Evolutionary conservation across 768 basidiomycete genomes (phyloP).

Genomic region (Glaciozyma martinii): DNA sequence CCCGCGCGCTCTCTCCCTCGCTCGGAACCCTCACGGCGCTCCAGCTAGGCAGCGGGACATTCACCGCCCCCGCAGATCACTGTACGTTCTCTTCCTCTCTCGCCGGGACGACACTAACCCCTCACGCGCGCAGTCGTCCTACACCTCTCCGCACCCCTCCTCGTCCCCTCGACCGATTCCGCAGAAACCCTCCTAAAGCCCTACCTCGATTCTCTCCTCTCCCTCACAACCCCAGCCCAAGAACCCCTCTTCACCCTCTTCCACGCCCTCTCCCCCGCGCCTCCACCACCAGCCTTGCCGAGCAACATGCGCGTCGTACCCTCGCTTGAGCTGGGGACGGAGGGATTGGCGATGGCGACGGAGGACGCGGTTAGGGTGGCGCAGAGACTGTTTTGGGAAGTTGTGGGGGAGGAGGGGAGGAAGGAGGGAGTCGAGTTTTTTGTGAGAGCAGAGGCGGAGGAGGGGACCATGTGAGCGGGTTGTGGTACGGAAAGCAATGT

Average conservation of each 20-base stretch:
- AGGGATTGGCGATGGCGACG: neutral
- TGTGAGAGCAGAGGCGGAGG: neutral
- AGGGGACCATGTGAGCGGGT: neutral
- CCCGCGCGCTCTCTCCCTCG: conserved; percentile 45
- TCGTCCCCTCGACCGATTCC: conserved; percentile 37
- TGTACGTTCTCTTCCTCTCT: conserved; percentile 46
- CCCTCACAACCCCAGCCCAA: neutral
- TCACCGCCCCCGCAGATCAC: conserved; percentile 65
- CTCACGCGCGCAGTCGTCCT: conserved; percentile 40
- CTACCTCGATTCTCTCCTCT: conserved; percentile 18
- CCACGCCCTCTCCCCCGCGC: neutral
- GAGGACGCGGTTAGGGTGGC: conserved; percentile 1
- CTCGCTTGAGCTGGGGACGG: neutral
- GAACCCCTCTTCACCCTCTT: conserved; percentile 10
- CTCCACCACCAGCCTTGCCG: neutral
- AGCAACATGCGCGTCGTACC: conserved; percentile 18
- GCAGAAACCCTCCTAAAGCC: conserved; percentile 7
- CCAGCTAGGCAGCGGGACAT: conserved; percentile 60
- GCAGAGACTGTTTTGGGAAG: conserved; percentile 19
- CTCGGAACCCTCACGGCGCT: conserved; percentile 53
- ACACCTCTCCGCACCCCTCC: conserved; percentile 47
- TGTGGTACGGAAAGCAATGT: too few relatives aligned
- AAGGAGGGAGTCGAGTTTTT: conserved; percentile 29
- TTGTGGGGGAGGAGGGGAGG: conserved; percentile 23
- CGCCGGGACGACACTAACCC: neutral